A percentile compares a stretch with the other conserved stretches of the same genome.
phyloP scores from a whole-genome alignment of 176 grass and related monocot genomes.

The Stipa capillata region DNA sequence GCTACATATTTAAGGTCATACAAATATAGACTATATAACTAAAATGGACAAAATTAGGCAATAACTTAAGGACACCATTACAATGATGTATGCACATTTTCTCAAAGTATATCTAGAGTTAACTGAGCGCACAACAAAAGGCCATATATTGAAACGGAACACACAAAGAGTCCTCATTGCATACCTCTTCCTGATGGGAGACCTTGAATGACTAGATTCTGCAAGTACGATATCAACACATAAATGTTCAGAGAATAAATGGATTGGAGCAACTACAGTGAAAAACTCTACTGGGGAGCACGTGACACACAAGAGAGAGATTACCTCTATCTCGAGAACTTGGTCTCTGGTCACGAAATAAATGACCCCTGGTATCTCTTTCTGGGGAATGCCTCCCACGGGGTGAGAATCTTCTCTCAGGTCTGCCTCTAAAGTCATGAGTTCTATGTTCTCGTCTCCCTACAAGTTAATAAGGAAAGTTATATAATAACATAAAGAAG shows the following conservation, averaged over 20 bases:
- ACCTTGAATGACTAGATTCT: constrained; percentile 71
- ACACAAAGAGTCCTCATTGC: neutral
- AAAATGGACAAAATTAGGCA: neutral
- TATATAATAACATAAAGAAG: constrained; percentile 9
- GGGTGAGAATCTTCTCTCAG: constrained; percentile 72
- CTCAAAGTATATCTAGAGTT: neutral
- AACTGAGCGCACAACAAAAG: neutral
- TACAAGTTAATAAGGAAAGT: constrained; percentile 11
- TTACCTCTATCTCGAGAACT: constrained; percentile 58
- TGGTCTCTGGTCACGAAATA: constrained; percentile 42
- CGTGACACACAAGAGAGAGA: neutral
- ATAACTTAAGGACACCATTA: neutral
- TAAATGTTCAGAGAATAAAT: neutral
- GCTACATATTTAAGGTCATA: neutral
- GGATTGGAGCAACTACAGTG: neutral
- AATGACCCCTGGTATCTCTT: constrained; percentile 52
- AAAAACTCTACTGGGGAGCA: neutral
- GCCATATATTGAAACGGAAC: neutral
- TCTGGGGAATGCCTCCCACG: constrained; percentile 53
- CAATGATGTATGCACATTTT: neutral
- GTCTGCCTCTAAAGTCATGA: constrained; percentile 57
- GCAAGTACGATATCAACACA: constrained; percentile 5
- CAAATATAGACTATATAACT: neutral
- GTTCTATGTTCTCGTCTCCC: constrained; percentile 57
- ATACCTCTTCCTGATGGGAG: constrained; percentile 60